Evolutionary conservation across 164 flowering plant species (phyloP), one percentile per base, ranked within the genome.

Genomic region (Protea cynaroides): DNA sequence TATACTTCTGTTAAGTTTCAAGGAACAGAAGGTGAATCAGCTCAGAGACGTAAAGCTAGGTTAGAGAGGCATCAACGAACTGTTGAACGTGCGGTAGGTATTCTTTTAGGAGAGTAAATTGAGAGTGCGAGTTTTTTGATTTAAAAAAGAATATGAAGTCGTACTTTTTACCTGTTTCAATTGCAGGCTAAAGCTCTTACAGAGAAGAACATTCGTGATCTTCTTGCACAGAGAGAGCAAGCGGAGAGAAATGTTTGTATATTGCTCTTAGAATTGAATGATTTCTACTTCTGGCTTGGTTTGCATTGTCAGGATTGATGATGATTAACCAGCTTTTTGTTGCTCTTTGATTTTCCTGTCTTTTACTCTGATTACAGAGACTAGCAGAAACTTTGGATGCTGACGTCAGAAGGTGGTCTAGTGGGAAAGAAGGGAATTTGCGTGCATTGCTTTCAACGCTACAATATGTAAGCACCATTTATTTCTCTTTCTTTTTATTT

Each of bases 161-260:
- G 46, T 70, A 4, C 29, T 63, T 64, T 62, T 66, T 52, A n/a
- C 44, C 49, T 63, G 54, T 24, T 68, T 18, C 69, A 50, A 76
- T 74, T 37, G n/a, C 82, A 90, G 96, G 97, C 96, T 25, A 87
- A 93, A 75, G 97, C 97, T 63, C 92, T 93, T 63, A 94, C 83
- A 9, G 98, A 90, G 78, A 93, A 88, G 85, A 88, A 90, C 51
- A 76, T 62, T 81, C 98, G 96, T 19, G 97, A 93, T 75, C 79
- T 82, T 75, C 82, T 83, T 69, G 90, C 84, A 60, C 92, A 87
- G 73, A 83, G 75, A 78, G 98, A 90, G 67, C 96, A 86, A 69
- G 89, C 85, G 63, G 98, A 93, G 80, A 86, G 89, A 78, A 82
- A 82, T 79, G 98, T 93, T 76, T 66, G 66, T 21, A 8, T 61